Evolutionary conservation across 1,139 yeast genomes (phyloP), one percentile per base, ranked within the genome.

Genomic region (Suhomyces bribrorum): DNA sequence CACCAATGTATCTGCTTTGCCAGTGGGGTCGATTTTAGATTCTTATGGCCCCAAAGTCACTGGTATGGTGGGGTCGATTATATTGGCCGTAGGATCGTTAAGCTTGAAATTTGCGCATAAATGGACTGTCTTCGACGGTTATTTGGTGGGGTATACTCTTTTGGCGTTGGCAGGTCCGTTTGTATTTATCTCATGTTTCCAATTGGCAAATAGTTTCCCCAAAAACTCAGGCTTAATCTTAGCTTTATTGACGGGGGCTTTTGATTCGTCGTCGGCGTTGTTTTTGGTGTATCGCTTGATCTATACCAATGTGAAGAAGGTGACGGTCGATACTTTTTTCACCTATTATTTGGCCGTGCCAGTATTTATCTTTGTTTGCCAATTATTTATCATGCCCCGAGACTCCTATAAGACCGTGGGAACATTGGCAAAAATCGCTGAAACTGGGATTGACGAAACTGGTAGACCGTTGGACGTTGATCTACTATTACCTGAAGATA

Each of bases 91-190:
- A 8, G 89, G 90, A 2, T 59, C 85, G 5, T 37, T 75, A 9
- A 59, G 69, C 41, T 64, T 87, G 52, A 62, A 69, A 44, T 53
- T 54, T 25, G 74, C 28, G 52, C 72, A 37, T 14, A 30, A 29
- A 1, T 50, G 61, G 42, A 42, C 61, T 2, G 16, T 51, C 1
- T 51, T 79, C 31, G 95, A 86, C 54, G 78, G 81, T 4, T 85
- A 81, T 57, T 56, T 82, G 25, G 43, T 62, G 9, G 95, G 95
- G 0, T 85, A 82, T 56, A 66, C 80, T 2, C 54, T 78, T n/a
- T 61, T 86, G 29, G 92, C 94, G 0, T 61, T 83, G 37, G 90
- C 92, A 5, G 94, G 95, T 2, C 95, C 95, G 6, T 86, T 86
- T 59, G 84, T 83, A 14, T 85, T 83, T 54, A 83, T 86, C 41